Evolutionary conservation across 1,139 yeast species (phyloP).

Genomic region (Saccharomycopsis phalli): DNA sequence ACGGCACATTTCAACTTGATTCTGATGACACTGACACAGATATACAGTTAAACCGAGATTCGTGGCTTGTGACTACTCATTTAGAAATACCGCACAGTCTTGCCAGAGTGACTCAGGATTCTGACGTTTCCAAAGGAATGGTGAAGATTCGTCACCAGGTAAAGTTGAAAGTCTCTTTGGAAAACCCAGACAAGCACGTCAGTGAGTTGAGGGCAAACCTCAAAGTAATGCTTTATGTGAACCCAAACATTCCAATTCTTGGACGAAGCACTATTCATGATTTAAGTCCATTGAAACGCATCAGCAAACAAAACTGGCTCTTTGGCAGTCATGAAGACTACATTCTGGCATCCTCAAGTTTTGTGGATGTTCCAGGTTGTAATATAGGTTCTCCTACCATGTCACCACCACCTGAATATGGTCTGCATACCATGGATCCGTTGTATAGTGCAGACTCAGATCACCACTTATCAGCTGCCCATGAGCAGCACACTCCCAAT

Average conservation of each 20-base stretch:
- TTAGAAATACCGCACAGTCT: constrained; percentile 45
- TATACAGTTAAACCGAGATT: constrained; percentile 32
- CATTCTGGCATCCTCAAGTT: no score
- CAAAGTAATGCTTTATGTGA: constrained; percentile 51
- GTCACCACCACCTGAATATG: no score
- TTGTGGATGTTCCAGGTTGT: no score
- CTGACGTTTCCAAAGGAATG: constrained; percentile 40
- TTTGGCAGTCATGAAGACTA: no score
- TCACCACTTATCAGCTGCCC: constrained; percentile 22
- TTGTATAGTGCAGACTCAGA: no score
- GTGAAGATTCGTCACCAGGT: constrained; percentile 55
- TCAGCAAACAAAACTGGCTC: constrained; percentile 5
- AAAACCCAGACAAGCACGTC: constrained; percentile 54
- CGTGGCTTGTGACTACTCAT: constrained; percentile 42
- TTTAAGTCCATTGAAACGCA: constrained; percentile 25
- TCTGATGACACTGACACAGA: constrained; percentile 21
- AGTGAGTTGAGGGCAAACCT: constrained; percentile 63
- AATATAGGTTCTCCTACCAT: no score
- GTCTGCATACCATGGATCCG: no score
- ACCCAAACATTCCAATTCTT: constrained; percentile 43
- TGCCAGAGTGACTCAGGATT: constrained; percentile 48
- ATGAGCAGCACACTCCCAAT: constrained; percentile 19
- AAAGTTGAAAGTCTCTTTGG: constrained; percentile 45
- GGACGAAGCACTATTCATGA: constrained; percentile 45
- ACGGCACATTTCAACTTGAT: constrained; percentile 27